Evolutionary conservation across 345 rosid species (phyloP).

Genomic region (Brassica cretica): DNA sequence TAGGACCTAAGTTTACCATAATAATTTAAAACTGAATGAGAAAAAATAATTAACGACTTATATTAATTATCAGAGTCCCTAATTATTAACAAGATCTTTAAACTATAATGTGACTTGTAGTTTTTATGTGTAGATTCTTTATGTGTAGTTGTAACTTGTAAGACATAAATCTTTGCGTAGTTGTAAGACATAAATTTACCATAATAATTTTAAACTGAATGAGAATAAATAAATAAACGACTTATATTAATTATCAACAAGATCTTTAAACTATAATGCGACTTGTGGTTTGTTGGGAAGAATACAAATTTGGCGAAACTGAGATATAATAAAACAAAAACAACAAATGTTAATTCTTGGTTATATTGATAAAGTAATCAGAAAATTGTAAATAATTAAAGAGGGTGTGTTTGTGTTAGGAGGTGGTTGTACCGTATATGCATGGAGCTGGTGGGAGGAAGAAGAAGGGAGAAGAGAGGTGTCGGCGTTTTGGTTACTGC

Average conservation of each 20-base stretch:
- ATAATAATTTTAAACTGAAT: not conserved
- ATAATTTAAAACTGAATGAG: too few species aligned
- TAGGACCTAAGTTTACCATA: too few species aligned
- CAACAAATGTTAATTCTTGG: not conserved
- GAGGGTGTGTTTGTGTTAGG: conserved; percentile 20
- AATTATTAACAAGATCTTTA: too few species aligned
- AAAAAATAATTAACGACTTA: too few species aligned
- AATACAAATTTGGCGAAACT: conserved; percentile 16
- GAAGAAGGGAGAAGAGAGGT: conserved; percentile 26
- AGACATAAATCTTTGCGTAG: not conserved
- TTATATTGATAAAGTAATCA: not conserved
- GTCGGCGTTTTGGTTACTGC: conserved; percentile 37
- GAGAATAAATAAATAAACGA: not conserved
- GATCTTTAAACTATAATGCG: not conserved
- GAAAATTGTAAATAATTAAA: not conserved
- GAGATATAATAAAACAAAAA: not conserved
- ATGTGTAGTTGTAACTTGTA: not conserved
- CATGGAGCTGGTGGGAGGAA: conserved; percentile 43
- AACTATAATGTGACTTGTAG: too few species aligned
- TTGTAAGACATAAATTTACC: not conserved
- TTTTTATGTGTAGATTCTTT: too few species aligned
- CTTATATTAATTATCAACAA: not conserved
- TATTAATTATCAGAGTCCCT: too few species aligned
- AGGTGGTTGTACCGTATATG: conserved; percentile 44
- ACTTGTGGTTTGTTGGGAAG: conserved; percentile 26